Evolutionary conservation across 2,329 filamentous ascomycete genomes (phyloP).

Genomic region (Thelonectria discophora): DNA sequence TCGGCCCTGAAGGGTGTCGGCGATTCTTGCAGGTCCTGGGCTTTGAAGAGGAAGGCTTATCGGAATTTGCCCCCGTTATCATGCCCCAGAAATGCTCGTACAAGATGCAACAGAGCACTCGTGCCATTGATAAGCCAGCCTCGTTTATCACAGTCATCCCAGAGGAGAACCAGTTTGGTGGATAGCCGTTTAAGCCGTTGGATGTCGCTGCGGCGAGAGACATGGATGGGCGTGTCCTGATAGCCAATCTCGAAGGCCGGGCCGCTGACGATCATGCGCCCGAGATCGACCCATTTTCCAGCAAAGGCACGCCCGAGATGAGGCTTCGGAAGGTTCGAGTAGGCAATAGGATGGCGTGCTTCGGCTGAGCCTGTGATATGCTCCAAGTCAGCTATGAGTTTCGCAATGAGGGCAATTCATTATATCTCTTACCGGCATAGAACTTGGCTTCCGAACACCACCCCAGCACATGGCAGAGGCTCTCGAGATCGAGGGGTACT

Average conservation of each 20-base stretch:
- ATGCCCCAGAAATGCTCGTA: slow-evolving; percentile 31
- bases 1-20: too few species aligned
- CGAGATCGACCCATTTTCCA: neutral
- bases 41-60: neutral
- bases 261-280: neutral
- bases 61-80: neutral
- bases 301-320: neutral
- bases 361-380: neutral
- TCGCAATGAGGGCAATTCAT: too few species aligned
- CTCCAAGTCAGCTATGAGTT: too few species aligned
- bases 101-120: slow-evolving; percentile 39
- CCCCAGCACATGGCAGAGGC: too few species aligned
- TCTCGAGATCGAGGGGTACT: too few species aligned
- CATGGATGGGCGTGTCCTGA: neutral
- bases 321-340: neutral
- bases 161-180: slow-evolving; percentile 31
- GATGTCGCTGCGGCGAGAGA: neutral
- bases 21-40: too few species aligned
- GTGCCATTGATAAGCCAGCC: slow-evolving; percentile 43
- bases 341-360: neutral
- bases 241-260: neutral
- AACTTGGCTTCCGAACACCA: too few species aligned
- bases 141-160: slow-evolving; percentile 40
- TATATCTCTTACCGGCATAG: too few species aligned
- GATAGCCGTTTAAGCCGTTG: neutral